These are phyloP conservation scores for Rosa chinensis DNA, from an alignment of 306 rosid genomes.

Conservation along the genomic window DNA sequence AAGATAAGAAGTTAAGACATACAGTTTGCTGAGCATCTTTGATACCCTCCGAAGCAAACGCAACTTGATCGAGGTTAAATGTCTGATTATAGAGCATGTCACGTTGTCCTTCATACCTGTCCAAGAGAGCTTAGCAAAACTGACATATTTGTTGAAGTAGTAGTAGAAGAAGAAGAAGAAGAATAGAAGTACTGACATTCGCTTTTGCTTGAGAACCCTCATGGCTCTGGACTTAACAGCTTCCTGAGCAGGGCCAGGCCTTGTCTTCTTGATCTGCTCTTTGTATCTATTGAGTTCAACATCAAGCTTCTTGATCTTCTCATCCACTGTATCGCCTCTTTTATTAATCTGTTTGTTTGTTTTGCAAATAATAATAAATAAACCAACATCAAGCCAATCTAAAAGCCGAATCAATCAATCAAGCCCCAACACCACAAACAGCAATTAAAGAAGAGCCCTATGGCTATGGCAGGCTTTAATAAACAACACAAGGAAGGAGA, in stretches of 20 bases:
- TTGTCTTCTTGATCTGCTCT: constrained; percentile 91
- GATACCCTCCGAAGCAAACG: constrained; percentile 88
- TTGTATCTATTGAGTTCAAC: constrained; percentile 79
- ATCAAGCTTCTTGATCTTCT: constrained; percentile 85
- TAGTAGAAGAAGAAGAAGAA: too few relatives aligned
- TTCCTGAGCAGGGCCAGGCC: constrained; percentile 96
- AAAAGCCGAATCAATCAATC: too few relatives aligned
- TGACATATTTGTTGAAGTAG: too few relatives aligned
- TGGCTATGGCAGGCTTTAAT: too few relatives aligned
- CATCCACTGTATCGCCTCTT: constrained; percentile 90
- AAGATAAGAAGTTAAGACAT: constrained; percentile 18
- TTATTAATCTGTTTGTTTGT: constrained; percentile 53
- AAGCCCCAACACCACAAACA: too few relatives aligned
- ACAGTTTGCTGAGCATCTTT: constrained; percentile 99
- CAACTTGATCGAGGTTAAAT: constrained; percentile 94
- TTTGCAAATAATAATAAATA: neutral
- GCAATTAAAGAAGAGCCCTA: too few relatives aligned
- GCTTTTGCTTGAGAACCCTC: constrained; percentile 94
- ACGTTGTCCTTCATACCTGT: constrained; percentile 98
- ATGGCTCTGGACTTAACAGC: constrained; percentile 90
- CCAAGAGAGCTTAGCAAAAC: constrained; percentile 6
- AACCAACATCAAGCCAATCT: too few relatives aligned
- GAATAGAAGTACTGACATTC: constrained; percentile 5
- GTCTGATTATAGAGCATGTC: constrained; percentile 98
- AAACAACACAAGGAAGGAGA: neutral